Evolutionary conservation across 2,329 filamentous ascomycete genomes (phyloP).

Genomic region (Sphaerostilbella broomeana): DNA sequence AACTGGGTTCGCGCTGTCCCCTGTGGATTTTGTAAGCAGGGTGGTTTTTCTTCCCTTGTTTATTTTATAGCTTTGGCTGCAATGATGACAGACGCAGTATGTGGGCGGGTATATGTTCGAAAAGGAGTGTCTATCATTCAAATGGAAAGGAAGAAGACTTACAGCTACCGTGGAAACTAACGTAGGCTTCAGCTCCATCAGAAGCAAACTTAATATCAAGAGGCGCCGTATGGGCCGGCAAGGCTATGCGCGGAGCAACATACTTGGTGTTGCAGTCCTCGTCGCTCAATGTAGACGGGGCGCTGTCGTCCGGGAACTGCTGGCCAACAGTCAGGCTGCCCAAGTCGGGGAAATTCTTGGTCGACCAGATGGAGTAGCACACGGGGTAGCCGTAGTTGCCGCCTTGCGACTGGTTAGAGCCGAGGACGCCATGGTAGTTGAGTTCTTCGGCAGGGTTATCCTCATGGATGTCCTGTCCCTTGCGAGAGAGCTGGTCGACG

Average conservation of each 20-base stretch:
- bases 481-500: constrained; percentile 55
- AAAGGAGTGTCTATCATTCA: too few species aligned
- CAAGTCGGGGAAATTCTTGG: constrained; percentile 34
- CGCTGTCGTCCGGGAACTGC: constrained; percentile 40
- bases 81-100: too few species aligned
- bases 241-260: constrained; percentile 49
- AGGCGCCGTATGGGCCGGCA: constrained; percentile 61
- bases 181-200: constrained; percentile 52
- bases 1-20: constrained; percentile 35
- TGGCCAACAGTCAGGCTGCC: constrained; percentile 38
- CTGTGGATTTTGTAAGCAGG: constrained; percentile 20
- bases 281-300: constrained; percentile 34
- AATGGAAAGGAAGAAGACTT: constrained; percentile 23
- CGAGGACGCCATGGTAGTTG: constrained; percentile 61
- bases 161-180: constrained; percentile 70
- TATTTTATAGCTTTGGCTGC: too few species aligned
- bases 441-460: constrained; percentile 69
- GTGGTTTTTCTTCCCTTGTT: not conserved
- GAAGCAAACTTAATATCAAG: constrained; percentile 63
- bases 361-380: constrained; percentile 62
- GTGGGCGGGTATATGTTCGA: too few species aligned
- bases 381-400: constrained; percentile 64
- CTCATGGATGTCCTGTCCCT: constrained; percentile 54
- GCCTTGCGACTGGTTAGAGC: constrained; percentile 25
- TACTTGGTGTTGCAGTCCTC: constrained; percentile 36